These are phyloP conservation scores for Blumeriella jaapii DNA, from an alignment of 2,329 filamentous ascomycete species.

Conservation along the genomic window DNA sequence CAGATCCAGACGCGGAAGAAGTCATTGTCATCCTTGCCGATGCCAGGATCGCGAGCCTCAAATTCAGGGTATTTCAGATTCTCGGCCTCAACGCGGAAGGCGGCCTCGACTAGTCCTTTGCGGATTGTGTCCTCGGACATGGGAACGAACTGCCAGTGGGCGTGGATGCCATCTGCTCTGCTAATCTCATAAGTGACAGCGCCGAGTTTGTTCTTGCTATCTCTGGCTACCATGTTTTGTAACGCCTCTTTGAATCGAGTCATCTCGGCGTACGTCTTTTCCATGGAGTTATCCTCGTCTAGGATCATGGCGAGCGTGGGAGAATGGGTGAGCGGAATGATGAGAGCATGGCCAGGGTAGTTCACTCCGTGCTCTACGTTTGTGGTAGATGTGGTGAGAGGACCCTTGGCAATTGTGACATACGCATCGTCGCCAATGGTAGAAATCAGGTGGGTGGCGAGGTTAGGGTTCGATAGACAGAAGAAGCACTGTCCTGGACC, in stretches of 20 bases:
- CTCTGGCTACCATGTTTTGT: conserved; percentile 64
- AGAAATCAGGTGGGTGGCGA: conserved; percentile 79
- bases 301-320: conserved; percentile 62
- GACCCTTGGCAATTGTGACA: conserved; percentile 84
- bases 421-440: conserved; percentile 83
- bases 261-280: conserved; percentile 68
- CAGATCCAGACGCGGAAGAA: conserved; percentile 80
- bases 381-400: conserved; percentile 59
- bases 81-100: conserved; percentile 79
- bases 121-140: conserved; percentile 55
- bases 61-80: conserved; percentile 50
- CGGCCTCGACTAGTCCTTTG: conserved; percentile 71
- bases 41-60: conserved; percentile 35
- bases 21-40: conserved; percentile 45
- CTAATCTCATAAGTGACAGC: conserved; percentile 90
- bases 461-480: conserved; percentile 77
- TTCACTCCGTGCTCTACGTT: conserved; percentile 53
- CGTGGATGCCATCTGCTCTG: conserved; percentile 67
- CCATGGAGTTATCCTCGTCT: conserved; percentile 37
- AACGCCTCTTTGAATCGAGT: conserved; percentile 63
- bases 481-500: conserved; percentile 84
- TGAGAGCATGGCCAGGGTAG: conserved; percentile 79
- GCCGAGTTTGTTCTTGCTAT: conserved; percentile 49
- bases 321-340: conserved; percentile 77
- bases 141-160: conserved; percentile 89